Evolutionary conservation across 306 rosid species (phyloP).

Genomic region (Astragalus glycyphyllos): DNA sequence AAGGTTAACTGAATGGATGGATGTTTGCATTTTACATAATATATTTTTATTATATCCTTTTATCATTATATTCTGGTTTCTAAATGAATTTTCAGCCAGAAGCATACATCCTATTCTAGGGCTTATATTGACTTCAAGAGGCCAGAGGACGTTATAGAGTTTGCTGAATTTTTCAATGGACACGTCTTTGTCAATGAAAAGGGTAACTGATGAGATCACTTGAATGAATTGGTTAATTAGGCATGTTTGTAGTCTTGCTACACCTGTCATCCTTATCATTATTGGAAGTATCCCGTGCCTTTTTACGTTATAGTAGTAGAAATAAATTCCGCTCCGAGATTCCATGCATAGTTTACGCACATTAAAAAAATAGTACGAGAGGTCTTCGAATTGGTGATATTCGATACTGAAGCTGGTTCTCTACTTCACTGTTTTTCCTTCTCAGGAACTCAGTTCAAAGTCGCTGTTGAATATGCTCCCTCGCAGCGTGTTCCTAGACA

Average conservation of each 20-base stretch:
- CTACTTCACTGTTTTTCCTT: slow-evolving; percentile 26
- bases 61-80: slow-evolving; percentile 10
- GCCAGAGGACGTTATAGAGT: slow-evolving; percentile 79
- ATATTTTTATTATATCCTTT: not conserved
- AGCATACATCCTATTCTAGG: slow-evolving; percentile 65
- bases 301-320: not conserved
- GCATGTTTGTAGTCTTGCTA: slow-evolving; percentile 30
- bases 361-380: slow-evolving; percentile 4
- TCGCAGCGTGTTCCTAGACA: slow-evolving; percentile 77
- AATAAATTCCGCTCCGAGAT: not conserved
- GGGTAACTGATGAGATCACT: slow-evolving; percentile 51
- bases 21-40: not conserved
- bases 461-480: slow-evolving; percentile 76
- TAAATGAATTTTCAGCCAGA: slow-evolving; percentile 61
- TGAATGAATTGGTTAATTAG: slow-evolving; percentile 42
- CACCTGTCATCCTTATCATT: slow-evolving; percentile 7
- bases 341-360: slow-evolving; percentile 5
- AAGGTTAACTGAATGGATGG: not conserved
- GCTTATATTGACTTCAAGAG: slow-evolving; percentile 76
- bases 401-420: slow-evolving; percentile 24
- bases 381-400: not conserved
- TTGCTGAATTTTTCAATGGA: slow-evolving; percentile 72
- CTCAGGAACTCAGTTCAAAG: slow-evolving; percentile 72
- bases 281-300: slow-evolving; percentile 2
- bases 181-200: slow-evolving; percentile 78